Base-by-base conservation (phyloP, 75 land plant species). In the Sequoia sempervirens region DNA sequence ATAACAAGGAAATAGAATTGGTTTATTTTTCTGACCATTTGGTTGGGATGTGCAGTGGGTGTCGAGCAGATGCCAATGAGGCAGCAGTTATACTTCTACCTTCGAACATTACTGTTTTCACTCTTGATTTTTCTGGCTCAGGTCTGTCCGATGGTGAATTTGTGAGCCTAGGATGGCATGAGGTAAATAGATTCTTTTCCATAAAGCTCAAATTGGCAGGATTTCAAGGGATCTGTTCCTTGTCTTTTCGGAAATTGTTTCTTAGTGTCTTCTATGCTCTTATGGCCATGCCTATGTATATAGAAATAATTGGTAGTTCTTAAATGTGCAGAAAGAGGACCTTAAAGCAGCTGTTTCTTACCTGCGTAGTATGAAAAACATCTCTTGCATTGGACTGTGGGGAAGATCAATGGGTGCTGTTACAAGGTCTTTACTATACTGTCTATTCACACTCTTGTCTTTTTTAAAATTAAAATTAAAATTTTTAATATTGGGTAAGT, bases 391-490 rank as follows among this genome's bases (percentile, higher is more conserved):
- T 85, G 99, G 98, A 47, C 89, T 97, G 10, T 97, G 99, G 99
- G 99, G 99, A 52, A 90, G 99, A 74, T 97, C 99, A 66, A 97
- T 97, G 99, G 99, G 99, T 83, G 98, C 99, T 56, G 99, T 97
- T 15, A 97, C 99, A 64, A 91, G 99, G 99, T 96, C 83, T 36
- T 87, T 43, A 18, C 37, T 79, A 75, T 17, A 32, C 50, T 38
- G 40, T n/a, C 18, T 50, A 47, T 54, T 13, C 34, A 30, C 58
- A 43, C 43, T n/a, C n/a, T n/a, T 30, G 46, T 74, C 17, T 85
- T 54, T 26, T 50, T 50, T 8, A 47, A 47, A 1, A 1, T 47
- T 0, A 12, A 11, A 70, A 30, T 12, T 46, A 9, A 46, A 46
- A 0, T 50, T 50, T 50, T 50, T 50, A 50, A 50, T 13, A 1